Conservation (phyloP, 805 yeast genomes). For the Monosporozyma unispora region DNA sequence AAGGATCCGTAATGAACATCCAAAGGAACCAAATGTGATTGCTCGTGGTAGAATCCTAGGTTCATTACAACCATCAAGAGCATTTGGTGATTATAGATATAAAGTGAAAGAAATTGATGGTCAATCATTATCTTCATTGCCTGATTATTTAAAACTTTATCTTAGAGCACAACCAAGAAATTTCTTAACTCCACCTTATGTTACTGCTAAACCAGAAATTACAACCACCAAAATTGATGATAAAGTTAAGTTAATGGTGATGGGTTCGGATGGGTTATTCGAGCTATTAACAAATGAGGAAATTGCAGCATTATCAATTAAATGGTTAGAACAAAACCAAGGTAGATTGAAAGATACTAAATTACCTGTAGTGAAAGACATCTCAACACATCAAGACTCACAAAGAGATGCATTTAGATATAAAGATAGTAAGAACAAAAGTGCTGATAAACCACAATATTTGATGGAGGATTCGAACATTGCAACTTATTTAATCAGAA, state of each 20-base stretch:
- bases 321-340: slow-evolving; percentile 74
- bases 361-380: slow-evolving; percentile 55
- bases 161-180: slow-evolving; percentile 68
- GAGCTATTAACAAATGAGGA: slow-evolving; percentile 90
- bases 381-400: slow-evolving; percentile 46
- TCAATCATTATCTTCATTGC: slow-evolving; percentile 43
- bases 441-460: slow-evolving; percentile 31
- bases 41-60: slow-evolving; percentile 88
- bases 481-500: slow-evolving; percentile 86
- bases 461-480: slow-evolving; percentile 78
- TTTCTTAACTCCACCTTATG: slow-evolving; percentile 87
- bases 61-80: slow-evolving; percentile 87
- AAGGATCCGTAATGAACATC: slow-evolving; percentile 79
- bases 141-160: slow-evolving; percentile 71
- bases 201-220: slow-evolving; percentile 90
- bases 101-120: slow-evolving; percentile 58
- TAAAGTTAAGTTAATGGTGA: slow-evolving; percentile 70
- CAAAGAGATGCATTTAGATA: slow-evolving; percentile 71
- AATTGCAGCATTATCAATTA: slow-evolving; percentile 82
- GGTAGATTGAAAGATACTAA: slow-evolving; percentile 20
- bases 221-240: slow-evolving; percentile 72
- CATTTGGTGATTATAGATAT: slow-evolving; percentile 95
- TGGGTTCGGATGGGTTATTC: slow-evolving; percentile 91
- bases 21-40: slow-evolving; percentile 77
- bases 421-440: slow-evolving; percentile 20